These are phyloP conservation scores for Boletales sp. DNA, from an alignment of 768 basidiomycete species.

Conservation along the genomic window DNA sequence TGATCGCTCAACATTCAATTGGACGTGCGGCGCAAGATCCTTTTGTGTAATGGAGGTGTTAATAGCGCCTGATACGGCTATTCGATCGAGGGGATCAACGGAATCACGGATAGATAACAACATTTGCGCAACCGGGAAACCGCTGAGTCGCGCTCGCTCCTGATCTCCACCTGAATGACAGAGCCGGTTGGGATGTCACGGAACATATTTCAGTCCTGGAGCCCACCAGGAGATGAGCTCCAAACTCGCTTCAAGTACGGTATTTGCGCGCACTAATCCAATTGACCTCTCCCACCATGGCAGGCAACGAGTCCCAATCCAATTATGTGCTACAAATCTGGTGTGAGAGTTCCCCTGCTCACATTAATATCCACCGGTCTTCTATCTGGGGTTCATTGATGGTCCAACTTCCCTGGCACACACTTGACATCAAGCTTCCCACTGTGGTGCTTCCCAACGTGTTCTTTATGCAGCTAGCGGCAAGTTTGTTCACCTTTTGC, in stretches of 20 bases:
- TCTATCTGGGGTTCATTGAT: constrained; percentile 10
- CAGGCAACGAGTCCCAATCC: neutral
- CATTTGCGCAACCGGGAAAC: neutral
- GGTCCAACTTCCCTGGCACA: constrained; percentile 1
- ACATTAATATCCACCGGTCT: constrained; percentile 1
- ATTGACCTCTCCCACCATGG: neutral
- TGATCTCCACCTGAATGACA: neutral
- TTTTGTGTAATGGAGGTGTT: neutral
- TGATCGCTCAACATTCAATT: neutral
- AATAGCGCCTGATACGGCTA: neutral
- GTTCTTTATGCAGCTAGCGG: neutral
- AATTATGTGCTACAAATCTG: neutral
- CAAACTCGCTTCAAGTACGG: constrained; percentile 8
- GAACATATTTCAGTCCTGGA: neutral
- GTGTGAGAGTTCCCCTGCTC: neutral
- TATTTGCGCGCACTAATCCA: neutral
- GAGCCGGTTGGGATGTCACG: neutral
- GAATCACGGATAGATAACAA: neutral
- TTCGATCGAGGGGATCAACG: neutral
- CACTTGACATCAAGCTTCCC: constrained; percentile 1
- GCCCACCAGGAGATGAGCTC: constrained; percentile 1
- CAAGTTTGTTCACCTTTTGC: neutral
- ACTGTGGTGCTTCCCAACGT: neutral
- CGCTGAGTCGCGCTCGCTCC: neutral
- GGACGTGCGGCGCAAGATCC: neutral